phyloP scores from a whole-genome alignment of 2,329 filamentous ascomycete genomes.

The Microsporum ferrugineum region DNA sequence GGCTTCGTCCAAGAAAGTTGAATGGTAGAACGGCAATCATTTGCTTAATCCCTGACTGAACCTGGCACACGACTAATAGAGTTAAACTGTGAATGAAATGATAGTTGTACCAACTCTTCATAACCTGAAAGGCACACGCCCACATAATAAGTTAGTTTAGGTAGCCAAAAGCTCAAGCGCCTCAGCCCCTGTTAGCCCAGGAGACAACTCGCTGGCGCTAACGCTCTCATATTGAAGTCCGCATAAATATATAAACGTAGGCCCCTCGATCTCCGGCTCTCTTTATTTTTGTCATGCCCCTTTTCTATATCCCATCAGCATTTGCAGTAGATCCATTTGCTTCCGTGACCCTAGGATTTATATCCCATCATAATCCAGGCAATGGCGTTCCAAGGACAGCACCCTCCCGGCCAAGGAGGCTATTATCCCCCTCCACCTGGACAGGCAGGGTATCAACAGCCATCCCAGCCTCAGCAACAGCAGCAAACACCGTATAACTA shows the following conservation, averaged over 20 bases:
- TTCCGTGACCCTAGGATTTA: background rate
- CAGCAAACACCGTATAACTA: background rate
- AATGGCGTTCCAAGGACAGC: background rate
- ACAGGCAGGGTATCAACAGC: constrained; percentile 12
- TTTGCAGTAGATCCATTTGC: background rate
- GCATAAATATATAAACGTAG: background rate
- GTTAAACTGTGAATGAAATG: background rate
- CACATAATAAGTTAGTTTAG: background rate
- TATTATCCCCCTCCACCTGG: background rate
- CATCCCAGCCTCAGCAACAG: constrained; percentile 16
- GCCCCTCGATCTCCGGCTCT: background rate
- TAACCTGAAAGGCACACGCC: background rate
- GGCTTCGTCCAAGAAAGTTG: background rate
- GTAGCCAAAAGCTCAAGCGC: background rate
- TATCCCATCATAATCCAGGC: background rate
- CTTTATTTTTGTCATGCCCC: background rate
- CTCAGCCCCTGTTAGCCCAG: background rate
- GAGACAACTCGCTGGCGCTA: background rate
- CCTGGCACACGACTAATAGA: background rate
- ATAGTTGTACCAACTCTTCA: background rate
- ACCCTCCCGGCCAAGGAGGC: background rate
- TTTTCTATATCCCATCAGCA: background rate
- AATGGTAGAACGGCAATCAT: background rate
- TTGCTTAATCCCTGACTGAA: background rate
- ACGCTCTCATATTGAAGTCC: background rate